These are phyloP conservation scores for Vitellaria paradoxa DNA, from an alignment of 179 eudicot species.

Conservation along the genomic window DNA sequence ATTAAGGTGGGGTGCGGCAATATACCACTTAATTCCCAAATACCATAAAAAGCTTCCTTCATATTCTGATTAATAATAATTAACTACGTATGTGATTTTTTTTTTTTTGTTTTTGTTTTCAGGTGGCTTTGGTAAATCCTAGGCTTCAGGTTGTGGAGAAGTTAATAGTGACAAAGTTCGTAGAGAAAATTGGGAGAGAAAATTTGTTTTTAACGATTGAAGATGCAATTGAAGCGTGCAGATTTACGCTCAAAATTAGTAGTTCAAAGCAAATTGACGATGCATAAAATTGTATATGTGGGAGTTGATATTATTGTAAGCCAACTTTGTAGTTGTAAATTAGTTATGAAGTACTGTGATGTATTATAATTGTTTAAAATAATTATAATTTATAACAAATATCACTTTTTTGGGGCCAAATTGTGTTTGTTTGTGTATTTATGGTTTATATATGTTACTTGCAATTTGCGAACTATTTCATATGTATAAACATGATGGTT, in stretches of 20 bases:
- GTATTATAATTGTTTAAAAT: too few relatives aligned
- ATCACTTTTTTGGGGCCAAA: too few relatives aligned
- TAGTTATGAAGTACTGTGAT: too few relatives aligned
- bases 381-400: too few relatives aligned
- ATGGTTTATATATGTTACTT: background rate
- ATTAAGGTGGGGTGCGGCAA: constrained; percentile 44
- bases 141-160: constrained; percentile 79
- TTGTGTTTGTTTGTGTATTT: too few relatives aligned
- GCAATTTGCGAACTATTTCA: background rate
- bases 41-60: too few relatives aligned
- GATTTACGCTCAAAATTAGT: constrained; percentile 18
- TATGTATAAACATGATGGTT: too few relatives aligned
- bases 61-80: too few relatives aligned
- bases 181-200: constrained; percentile 64
- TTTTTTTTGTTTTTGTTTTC: constrained; percentile 1
- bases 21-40: background rate
- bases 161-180: constrained; percentile 51
- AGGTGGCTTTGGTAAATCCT: constrained; percentile 75
- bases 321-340: background rate
- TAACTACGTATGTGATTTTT: too few relatives aligned
- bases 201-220: constrained; percentile 55
- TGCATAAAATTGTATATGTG: too few relatives aligned
- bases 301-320: background rate
- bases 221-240: constrained; percentile 66
- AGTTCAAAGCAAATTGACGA: constrained; percentile 1